These are phyloP conservation scores for Silene uniflora DNA, from an alignment of 148 eudicot species.

Conservation along the genomic window DNA sequence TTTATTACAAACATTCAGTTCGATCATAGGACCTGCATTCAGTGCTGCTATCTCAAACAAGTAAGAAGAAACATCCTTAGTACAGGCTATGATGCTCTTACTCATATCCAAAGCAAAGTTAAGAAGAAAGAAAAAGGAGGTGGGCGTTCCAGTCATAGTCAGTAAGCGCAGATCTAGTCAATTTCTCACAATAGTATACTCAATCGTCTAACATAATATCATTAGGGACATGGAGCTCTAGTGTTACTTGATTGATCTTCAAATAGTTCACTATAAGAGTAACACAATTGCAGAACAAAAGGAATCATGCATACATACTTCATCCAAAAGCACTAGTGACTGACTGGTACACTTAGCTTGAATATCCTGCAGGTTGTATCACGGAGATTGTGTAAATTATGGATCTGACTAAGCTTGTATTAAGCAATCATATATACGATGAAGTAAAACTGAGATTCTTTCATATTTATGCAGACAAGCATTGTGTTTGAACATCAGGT, in stretches of 20 bases:
- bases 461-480: neutral
- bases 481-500: neutral
- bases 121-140: neutral
- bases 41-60: too few species aligned
- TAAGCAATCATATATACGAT: too few species aligned
- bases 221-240: slow-evolving; percentile 44
- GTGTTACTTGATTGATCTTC: too few species aligned
- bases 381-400: slow-evolving; percentile 18
- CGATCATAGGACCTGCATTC: too few species aligned
- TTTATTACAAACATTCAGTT: too few species aligned
- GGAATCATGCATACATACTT: slow-evolving; percentile 44
- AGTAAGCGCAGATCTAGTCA: neutral
- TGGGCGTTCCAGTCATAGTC: neutral
- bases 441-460: neutral
- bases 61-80: neutral
- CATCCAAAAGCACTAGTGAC: slow-evolving; percentile 89
- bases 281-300: too few species aligned
- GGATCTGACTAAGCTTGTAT: neutral
- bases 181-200: neutral
- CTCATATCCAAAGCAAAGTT: too few species aligned
- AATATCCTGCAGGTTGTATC: slow-evolving; percentile 59
- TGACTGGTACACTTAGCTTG: slow-evolving; percentile 58
- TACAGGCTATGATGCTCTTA: neutral
- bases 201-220: neutral
- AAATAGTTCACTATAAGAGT: too few species aligned